Base-by-base conservation (phyloP, 352 stramenopile genomes). In the Phytophthora tubulina region DNA sequence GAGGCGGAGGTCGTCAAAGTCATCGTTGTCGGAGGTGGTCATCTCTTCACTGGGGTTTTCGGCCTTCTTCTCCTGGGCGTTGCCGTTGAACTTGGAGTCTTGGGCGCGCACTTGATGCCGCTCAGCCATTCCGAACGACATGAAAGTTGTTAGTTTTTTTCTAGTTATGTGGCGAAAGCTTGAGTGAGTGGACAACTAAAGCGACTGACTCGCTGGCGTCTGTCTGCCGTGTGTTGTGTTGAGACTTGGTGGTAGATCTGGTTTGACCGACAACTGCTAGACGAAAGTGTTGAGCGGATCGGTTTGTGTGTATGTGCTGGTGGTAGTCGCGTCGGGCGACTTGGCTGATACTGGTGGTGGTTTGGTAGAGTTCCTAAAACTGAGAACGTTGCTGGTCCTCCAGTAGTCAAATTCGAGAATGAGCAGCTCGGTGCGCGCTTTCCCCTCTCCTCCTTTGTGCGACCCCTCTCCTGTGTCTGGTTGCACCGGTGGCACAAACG, bases 361-460 rank as follows among this genome's bases (percentile, higher is more conserved):
- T 57, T 55, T 32, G 11, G 42, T 68, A 69, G 59, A 64, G 51
- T 36, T 63, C 55, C 17, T 67, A 63, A 63, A 56, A 76, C 63
- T 67, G 62, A 63, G 50, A 50, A 52, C 44, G 55, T 49, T 21
- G 33, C 60, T 73, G 8, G 38, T 27, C 14, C 57, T 64, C 9
- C 53, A 70, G 57, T 56, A 60, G 63, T 71, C 35, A 76, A 76
- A 74, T 71, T 79, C 36, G 51, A 76, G 63, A 79, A 73, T 76
- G 68, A 79, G 44, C 55, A 70, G 57, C 51, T 73, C 11, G 55
- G 27, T 67, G 36, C 21, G 41, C 10, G 35, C 13, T 14, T 67
- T 48, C 58, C 39, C 33, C 35, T 65, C 54, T 58, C 50, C 51
- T 67, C 32, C 52, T 51, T 51, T 63, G 55, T 65, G 42, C 42